Percentiles rank a stretch among this genome's conserved stretches.
Conservation (phyloP, 1,139 yeast species). For the Taphrina deformans region DNA sequence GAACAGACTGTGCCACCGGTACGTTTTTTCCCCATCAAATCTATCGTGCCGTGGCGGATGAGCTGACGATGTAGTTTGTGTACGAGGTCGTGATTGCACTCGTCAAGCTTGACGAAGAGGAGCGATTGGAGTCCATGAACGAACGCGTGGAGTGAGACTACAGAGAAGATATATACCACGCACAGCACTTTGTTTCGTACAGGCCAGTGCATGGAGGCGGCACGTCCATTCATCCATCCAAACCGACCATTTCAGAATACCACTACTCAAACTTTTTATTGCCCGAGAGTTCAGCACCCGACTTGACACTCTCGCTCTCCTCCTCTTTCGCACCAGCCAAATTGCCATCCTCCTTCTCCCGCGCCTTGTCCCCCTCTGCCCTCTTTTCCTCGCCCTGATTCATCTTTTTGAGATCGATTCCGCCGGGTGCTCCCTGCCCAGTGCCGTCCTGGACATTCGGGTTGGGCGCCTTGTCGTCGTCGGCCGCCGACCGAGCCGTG, state of each 20-base stretch:
- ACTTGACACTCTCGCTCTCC: slow-evolving; percentile 32
- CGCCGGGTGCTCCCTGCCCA: slow-evolving; percentile 30
- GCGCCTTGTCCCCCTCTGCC: slow-evolving; percentile 11
- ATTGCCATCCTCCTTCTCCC: background rate
- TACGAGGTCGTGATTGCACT: slow-evolving; percentile 22
- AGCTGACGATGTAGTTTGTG: slow-evolving; percentile 9
- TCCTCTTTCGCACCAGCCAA: background rate
- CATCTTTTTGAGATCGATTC: slow-evolving; percentile 27
- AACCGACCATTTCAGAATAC: background rate
- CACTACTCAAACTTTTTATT: slow-evolving; percentile 22
- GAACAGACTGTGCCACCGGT: slow-evolving; percentile 48
- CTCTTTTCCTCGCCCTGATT: slow-evolving; percentile 20
- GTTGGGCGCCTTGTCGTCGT: background rate
- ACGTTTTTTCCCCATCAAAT: background rate
- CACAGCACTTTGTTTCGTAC: too few relatives aligned
- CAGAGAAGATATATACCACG: too few relatives aligned
- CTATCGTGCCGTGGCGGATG: background rate
- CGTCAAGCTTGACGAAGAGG: slow-evolving; percentile 31
- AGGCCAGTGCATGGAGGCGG: too few relatives aligned
- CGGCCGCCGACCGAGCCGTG: background rate
- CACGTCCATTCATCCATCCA: too few relatives aligned
- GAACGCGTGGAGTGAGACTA: slow-evolving; percentile 22
- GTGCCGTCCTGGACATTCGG: slow-evolving; percentile 15
- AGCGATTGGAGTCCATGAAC: slow-evolving; percentile 16
- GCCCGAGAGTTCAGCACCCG: slow-evolving; percentile 21